A percentile compares a stretch with the other conserved stretches of the same genome.
phyloP scores from a whole-genome alignment of 371 early-diverging fungal genomes.

The Mortierella sp. region DNA sequence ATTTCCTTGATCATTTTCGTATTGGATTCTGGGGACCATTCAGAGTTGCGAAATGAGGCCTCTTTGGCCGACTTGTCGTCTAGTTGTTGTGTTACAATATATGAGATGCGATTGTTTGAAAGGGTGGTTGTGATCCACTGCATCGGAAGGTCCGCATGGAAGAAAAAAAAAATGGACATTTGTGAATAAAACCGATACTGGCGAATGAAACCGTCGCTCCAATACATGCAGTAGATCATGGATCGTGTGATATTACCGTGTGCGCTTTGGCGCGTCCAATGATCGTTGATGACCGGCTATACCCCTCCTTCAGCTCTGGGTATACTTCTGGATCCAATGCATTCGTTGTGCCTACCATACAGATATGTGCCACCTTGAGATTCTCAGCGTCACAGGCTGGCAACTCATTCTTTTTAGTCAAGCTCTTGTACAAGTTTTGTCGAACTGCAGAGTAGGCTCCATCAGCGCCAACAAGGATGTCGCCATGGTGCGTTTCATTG shows the following conservation, averaged over 20 bases:
- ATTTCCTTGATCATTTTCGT: background rate
- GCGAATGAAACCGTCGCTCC: background rate
- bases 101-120: constrained; percentile 15
- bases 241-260: no score
- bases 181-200: background rate
- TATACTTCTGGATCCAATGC: constrained; percentile 12
- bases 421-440: constrained; percentile 13
- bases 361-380: constrained; percentile 2
- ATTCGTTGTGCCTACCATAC: constrained; percentile 3
- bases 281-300: background rate
- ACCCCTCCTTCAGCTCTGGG: background rate
- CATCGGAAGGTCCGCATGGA: background rate
- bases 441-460: constrained; percentile 20
- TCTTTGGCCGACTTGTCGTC: background rate
- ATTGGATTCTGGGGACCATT: constrained; percentile 1
- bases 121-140: constrained; percentile 8
- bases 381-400: constrained; percentile 10
- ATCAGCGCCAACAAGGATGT: constrained; percentile 22
- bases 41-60: constrained; percentile 5
- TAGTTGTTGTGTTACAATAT: background rate
- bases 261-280: background rate
- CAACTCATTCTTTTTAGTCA: constrained; percentile 5
- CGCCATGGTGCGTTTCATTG: constrained; percentile 10
- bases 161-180: background rate
- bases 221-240: background rate